phyloP scores from a whole-genome alignment of 768 basidiomycete genomes.

The Lactarius trivialis region DNA sequence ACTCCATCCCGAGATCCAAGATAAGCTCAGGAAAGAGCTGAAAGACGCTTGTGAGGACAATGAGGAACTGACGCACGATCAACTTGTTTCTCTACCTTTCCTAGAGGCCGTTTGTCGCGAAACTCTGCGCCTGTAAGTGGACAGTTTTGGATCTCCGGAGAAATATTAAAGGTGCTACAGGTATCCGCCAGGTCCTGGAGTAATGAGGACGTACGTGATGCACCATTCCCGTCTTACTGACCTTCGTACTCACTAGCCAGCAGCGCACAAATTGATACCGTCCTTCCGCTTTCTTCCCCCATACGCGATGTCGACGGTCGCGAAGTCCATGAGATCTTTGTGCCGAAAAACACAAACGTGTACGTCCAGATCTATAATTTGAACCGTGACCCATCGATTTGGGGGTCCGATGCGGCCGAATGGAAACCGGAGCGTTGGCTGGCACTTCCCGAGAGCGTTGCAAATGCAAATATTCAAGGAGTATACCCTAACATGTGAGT shows the following conservation, averaged over 20 bases:
- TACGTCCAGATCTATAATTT: slow-evolving; percentile 28
- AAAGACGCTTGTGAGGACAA: slow-evolving; percentile 2
- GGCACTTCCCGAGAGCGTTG: slow-evolving; percentile 17
- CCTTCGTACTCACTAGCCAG: not conserved
- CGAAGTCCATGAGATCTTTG: slow-evolving; percentile 19
- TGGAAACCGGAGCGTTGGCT: slow-evolving; percentile 31
- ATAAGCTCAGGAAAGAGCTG: not conserved
- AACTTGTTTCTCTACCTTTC: slow-evolving; percentile 29
- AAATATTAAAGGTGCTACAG: not conserved
- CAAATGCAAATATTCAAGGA: slow-evolving; percentile 24
- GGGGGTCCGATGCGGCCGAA: not conserved
- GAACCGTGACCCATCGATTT: not conserved
- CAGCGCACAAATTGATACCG: not conserved
- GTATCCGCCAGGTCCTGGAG: not conserved
- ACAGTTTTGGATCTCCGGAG: not conserved
- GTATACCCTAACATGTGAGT: slow-evolving; percentile 22
- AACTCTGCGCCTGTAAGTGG: slow-evolving; percentile 2
- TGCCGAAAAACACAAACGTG: slow-evolving; percentile 10
- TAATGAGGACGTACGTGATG: not conserved
- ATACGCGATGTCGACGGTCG: not conserved
- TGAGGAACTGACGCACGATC: slow-evolving; percentile 29
- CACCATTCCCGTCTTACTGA: not conserved
- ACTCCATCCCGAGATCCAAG: not conserved
- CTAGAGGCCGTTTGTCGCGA: slow-evolving; percentile 24
- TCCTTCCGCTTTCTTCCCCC: not conserved